Evolutionary conservation across 306 rosid species (phyloP), one percentile per base, ranked within the genome.

Genomic region (Quercus suber): DNA sequence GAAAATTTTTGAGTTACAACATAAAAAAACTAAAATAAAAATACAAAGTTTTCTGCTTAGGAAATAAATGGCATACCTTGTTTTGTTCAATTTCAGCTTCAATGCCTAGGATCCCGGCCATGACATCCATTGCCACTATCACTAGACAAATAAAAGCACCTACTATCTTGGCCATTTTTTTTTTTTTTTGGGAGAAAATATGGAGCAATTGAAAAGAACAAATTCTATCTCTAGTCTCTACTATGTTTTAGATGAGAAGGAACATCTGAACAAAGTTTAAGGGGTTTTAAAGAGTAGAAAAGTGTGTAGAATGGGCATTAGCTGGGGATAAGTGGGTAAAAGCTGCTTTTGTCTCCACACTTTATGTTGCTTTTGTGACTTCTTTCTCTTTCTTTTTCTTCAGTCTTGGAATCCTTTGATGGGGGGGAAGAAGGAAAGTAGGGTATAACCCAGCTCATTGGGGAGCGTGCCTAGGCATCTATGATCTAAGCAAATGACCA

Each of bases 91-190:
- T 76, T 73, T 95, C 99, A 5, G 97, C 99, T 82, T 93, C 94
- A 45, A 95, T 91, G 78, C 94, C 96, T 10, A 95, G 96, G 80
- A 95, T 82, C 70, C 99, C 99, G 49, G 97, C 99, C n/a, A 79
- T 90, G 3, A 93, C 84, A 80, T 95, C 99, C 85, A 93, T 74
- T 6, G 82, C 83, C 63, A 93, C 87, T 28, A 95, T 83, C 83
- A 95, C 73, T 49, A 95, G 56, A 69, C 97, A 95, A 31, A 95
- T 31, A 53, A 93, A 78, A 76, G 90, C 76, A 10, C 96, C 99
- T 61, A 35, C 86, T 33, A 82, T 56, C 81, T 83, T 89, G 27
- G 77, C 91, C 99, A 95, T 95, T 82, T 45, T 77, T 33, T 37
- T 7, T 55, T 51, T 27, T 27, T 27, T 27, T 27, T 7, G 0